A percentile compares a stretch with the other conserved stretches of the same genome.
Evolutionary conservation across 2,329 filamentous ascomycete genomes (phyloP).

Genomic region (Exophiala phaeomuriformis): DNA sequence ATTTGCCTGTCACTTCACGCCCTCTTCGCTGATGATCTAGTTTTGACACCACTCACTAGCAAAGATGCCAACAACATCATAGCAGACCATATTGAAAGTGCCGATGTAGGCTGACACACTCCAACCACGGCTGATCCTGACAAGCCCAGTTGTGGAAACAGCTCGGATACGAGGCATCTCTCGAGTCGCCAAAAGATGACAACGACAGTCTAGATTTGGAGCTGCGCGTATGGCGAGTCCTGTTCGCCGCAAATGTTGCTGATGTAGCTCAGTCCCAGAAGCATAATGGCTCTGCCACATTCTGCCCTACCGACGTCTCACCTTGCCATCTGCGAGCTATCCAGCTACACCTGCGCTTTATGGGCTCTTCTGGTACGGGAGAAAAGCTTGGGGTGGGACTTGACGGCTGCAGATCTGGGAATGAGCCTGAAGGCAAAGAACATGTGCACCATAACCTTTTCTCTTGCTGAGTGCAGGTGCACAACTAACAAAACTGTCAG

Average conservation of each 20-base stretch:
- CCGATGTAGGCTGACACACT: slow-evolving; percentile 15
- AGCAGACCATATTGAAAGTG: slow-evolving; percentile 6
- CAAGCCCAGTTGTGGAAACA: slow-evolving; percentile 15
- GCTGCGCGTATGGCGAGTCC: slow-evolving; percentile 9
- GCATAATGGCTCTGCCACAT: slow-evolving; percentile 2
- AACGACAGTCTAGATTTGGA: slow-evolving; percentile 6
- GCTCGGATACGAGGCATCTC: slow-evolving; percentile 16
- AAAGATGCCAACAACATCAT: slow-evolving; percentile 1
- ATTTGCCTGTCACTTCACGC: slow-evolving; percentile 9
- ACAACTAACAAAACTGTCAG: too few species aligned
- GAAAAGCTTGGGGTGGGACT: not conserved
- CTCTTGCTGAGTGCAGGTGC: too few species aligned
- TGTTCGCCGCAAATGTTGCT: not conserved
- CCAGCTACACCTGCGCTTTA: slow-evolving; percentile 2
- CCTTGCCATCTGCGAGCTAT: slow-evolving; percentile 1
- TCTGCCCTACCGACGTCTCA: slow-evolving; percentile 3
- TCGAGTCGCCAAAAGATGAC: not conserved
- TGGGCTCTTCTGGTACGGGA: not conserved
- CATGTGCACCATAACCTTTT: too few species aligned
- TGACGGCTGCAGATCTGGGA: not conserved
- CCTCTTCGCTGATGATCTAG: slow-evolving; percentile 10
- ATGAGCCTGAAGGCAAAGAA: not conserved
- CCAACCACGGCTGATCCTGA: slow-evolving; percentile 1
- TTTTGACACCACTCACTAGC: not conserved
- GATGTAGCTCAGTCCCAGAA: slow-evolving; percentile 4